A percentile compares a stretch with the other conserved stretches of the same genome.
Conservation (phyloP, 345 rosid species). For the Balakata baccata region DNA sequence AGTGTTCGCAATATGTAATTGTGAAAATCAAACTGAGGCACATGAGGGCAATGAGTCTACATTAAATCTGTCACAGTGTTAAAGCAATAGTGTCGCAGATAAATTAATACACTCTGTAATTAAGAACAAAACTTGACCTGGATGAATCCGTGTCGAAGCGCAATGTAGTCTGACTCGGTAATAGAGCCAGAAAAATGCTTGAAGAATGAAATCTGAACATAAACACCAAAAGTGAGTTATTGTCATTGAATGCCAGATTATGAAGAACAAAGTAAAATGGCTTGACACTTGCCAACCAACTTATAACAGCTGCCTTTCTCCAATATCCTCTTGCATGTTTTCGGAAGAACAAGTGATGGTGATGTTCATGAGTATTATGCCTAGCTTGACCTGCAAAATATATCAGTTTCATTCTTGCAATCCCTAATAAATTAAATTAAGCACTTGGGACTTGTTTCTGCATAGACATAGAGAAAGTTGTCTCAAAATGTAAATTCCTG, state of each 20-base stretch:
- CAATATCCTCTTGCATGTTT: slow-evolving; percentile 54
- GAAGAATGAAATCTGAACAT: slow-evolving; percentile 69
- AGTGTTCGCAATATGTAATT: slow-evolving; percentile 61
- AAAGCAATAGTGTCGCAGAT: not conserved
- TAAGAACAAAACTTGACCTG: slow-evolving; percentile 35
- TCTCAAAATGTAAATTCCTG: not conserved
- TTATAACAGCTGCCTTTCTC: slow-evolving; percentile 57
- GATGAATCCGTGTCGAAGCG: slow-evolving; percentile 72
- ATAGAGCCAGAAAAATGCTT: slow-evolving; percentile 81
- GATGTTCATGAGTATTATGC: slow-evolving; percentile 16
- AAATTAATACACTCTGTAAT: not conserved
- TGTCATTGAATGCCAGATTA: not conserved
- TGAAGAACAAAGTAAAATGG: not conserved
- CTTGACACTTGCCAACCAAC: slow-evolving; percentile 61
- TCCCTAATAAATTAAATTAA: not conserved
- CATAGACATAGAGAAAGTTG: not conserved
- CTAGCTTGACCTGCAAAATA: slow-evolving; percentile 23
- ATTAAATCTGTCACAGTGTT: not conserved
- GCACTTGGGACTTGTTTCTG: not conserved
- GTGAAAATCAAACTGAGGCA: slow-evolving; percentile 51
- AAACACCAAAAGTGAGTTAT: not conserved
- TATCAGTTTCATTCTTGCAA: not conserved
- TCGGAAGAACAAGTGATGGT: slow-evolving; percentile 27
- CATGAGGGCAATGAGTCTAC: slow-evolving; percentile 45
- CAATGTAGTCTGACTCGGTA: slow-evolving; percentile 67